Evolutionary conservation across 2,329 filamentous ascomycete genomes (phyloP), one percentile per base, ranked within the genome.

Genomic region (Anthostomella pinea): DNA sequence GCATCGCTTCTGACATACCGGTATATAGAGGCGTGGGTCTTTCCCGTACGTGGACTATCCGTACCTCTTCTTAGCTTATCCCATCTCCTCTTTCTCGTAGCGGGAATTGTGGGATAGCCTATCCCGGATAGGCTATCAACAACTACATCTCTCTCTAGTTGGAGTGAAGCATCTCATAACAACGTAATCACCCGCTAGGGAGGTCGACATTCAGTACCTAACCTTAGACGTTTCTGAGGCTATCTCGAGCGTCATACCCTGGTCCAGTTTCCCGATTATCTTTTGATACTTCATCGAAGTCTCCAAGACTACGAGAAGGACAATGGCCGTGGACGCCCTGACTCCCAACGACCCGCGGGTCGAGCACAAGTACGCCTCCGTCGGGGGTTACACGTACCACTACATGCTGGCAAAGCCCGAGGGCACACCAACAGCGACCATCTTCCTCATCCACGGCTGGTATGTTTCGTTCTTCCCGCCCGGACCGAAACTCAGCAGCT

Each of bases 321-420:
- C 25, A 7, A 45, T 46, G 37, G 14, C 73, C 32, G 60, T 73
- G 26, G 76, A 83, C 57, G 85, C 84, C 57, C 75, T 91, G 45
- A 69, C 71, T 14, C 73, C 73, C 25, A 72, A 76, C 43, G 87
- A 91, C 66, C 56, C 79, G 21, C 76, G 86, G 45, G 73, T 88
- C 52, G 67, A 79, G 53, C 74, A 81, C 57, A 73, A 77, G 52
- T 80, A 73, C 37, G 74, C 79, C 26, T 65, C 69, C 34, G 67
- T 90, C 39, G 81, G 84, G 49, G 83, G 82, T 48, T 74, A 77
- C 52, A 86, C 70, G 21, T 95, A 93, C 66, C 77, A 72, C 53
- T 83, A 82, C 58, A 68, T 81, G 39, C 60, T 80, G 19, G 72
- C 70, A 27, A 68, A 75, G 49, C 73, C 79, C 2, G 47, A 60